Evolutionary conservation across 2,329 filamentous ascomycete species (phyloP).

Genomic region (Leptographium wingfieldii): DNA sequence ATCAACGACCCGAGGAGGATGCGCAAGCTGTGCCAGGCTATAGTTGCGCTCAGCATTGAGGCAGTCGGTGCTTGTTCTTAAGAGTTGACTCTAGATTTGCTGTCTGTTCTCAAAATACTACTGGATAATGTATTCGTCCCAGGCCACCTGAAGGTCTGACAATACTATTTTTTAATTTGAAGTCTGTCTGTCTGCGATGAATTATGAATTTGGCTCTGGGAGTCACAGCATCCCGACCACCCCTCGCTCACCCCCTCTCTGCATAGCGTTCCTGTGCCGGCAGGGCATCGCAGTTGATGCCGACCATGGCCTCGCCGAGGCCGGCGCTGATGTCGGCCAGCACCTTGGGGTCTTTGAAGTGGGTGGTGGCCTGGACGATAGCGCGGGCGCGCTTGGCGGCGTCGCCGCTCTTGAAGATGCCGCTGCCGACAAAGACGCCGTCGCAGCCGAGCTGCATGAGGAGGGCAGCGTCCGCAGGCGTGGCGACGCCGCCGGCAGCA

Average conservation of each 20-base stretch:
- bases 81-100: no score
- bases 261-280: neutral
- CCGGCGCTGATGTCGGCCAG: conserved; percentile 79
- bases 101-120: no score
- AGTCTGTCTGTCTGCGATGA: neutral
- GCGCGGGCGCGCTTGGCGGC: conserved; percentile 82
- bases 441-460: conserved; percentile 99
- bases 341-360: conserved; percentile 75
- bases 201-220: neutral
- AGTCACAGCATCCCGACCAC: no score
- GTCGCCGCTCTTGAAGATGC: conserved; percentile 95
- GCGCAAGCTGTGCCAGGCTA: no score
- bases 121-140: no score
- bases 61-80: no score
- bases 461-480: conserved; percentile 86
- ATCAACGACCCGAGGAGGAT: no score
- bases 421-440: conserved; percentile 91
- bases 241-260: neutral
- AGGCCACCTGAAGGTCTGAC: no score
- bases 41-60: no score
- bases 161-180: no score
- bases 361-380: conserved; percentile 87
- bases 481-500: conserved; percentile 97
- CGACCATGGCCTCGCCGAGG: conserved; percentile 95
- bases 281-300: conserved; percentile 43